phyloP scores from a whole-genome alignment of 345 rosid genomes.

The Zanthoxylum bungeanum region DNA sequence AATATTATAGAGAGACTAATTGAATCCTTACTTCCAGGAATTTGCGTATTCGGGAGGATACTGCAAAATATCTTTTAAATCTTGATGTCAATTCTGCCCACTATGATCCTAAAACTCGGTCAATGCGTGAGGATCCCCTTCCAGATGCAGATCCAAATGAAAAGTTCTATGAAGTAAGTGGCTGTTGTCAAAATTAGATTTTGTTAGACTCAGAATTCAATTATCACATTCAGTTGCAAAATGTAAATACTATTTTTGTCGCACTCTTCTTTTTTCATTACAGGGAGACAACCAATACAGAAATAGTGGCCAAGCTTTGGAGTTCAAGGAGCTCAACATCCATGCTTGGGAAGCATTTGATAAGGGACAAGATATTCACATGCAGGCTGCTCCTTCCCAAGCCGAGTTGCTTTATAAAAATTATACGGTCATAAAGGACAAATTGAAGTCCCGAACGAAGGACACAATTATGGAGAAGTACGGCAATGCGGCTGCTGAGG shows the following conservation, averaged over 20 bases:
- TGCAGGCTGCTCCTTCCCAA: conserved; percentile 84
- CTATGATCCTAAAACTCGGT: conserved; percentile 78
- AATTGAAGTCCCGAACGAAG: conserved; percentile 46
- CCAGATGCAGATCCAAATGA: conserved; percentile 83
- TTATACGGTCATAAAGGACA: conserved; percentile 47
- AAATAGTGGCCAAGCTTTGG: conserved; percentile 70
- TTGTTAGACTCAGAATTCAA: conserved; percentile 3
- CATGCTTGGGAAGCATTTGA: conserved; percentile 71
- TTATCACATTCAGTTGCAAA: conserved; percentile 2
- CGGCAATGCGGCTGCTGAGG: conserved; percentile 61
- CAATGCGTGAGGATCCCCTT: conserved; percentile 89
- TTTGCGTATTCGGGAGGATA: conserved; percentile 77
- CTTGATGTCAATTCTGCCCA: conserved; percentile 78
- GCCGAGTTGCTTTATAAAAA: conserved; percentile 66
- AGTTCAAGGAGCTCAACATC: conserved; percentile 58
- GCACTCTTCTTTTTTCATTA: background rate
- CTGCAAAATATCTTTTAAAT: conserved; percentile 69
- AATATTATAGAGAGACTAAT: background rate
- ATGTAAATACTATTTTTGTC: background rate
- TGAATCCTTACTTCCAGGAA: conserved; percentile 10
- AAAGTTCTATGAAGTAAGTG: conserved; percentile 57
- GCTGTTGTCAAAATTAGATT: background rate
- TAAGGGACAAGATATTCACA: conserved; percentile 67
- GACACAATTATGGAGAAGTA: conserved; percentile 60
- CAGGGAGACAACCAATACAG: conserved; percentile 74